Conservation (phyloP, 768 basidiomycete genomes). For the Cytidiella melzeri region DNA sequence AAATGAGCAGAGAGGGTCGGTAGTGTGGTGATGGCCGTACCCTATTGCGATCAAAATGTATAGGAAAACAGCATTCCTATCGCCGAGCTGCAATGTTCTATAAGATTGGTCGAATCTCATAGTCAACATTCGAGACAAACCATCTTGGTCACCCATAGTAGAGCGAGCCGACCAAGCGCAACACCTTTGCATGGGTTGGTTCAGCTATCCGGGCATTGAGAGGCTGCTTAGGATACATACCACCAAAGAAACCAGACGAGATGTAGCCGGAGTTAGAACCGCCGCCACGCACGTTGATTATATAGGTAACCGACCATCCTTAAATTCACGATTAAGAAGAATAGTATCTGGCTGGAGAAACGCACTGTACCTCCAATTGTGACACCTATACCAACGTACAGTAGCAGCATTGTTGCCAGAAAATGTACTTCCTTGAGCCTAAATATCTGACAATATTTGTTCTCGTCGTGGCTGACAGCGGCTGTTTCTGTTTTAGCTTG, state of each 20-base stretch:
- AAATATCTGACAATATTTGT: slow-evolving; percentile 42
- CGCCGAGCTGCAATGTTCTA: slow-evolving; percentile 27
- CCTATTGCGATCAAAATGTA: slow-evolving; percentile 31
- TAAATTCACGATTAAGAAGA: background rate
- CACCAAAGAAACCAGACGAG: slow-evolving; percentile 42
- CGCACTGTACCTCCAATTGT: slow-evolving; percentile 29
- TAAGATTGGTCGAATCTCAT: background rate
- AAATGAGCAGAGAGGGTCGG: background rate
- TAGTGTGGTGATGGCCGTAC: slow-evolving; percentile 16
- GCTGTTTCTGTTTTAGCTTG: slow-evolving; percentile 33
- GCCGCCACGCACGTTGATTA: slow-evolving; percentile 38
- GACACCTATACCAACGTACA: slow-evolving; percentile 35
- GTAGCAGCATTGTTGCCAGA: slow-evolving; percentile 34
- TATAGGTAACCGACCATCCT: slow-evolving; percentile 53
- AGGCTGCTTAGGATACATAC: slow-evolving; percentile 11
- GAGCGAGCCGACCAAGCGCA: slow-evolving; percentile 43
- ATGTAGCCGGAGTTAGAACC: slow-evolving; percentile 43
- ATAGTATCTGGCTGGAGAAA: background rate
- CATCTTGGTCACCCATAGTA: slow-evolving; percentile 43
- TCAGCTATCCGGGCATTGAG: background rate
- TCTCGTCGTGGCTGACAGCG: slow-evolving; percentile 20
- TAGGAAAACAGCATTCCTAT: slow-evolving; percentile 29
- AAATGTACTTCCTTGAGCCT: slow-evolving; percentile 31
- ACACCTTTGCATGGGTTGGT: slow-evolving; percentile 29
- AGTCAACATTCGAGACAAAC: slow-evolving; percentile 15